Percentiles rank a stretch among this genome's conserved stretches.
Evolutionary conservation across 2,329 filamentous ascomycete species (phyloP).

Genomic region (Elsinoe batatas): DNA sequence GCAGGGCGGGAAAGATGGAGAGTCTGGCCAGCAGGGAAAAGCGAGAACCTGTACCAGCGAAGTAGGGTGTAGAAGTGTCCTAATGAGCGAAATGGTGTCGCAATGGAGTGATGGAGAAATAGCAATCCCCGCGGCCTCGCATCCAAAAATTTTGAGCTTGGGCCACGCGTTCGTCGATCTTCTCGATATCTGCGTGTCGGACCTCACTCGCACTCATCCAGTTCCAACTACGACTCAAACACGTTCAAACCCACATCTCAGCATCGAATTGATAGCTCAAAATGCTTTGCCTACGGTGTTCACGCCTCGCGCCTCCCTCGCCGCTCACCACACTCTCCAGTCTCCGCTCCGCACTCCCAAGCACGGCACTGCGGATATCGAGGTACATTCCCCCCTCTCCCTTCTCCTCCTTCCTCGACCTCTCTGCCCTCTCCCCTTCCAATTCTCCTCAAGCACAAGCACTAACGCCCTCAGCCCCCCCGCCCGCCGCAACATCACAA

Average conservation of each 20-base stretch:
- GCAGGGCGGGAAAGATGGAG: background rate
- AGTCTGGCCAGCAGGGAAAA: background rate
- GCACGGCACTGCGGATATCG: background rate
- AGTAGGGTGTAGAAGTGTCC: too few species aligned
- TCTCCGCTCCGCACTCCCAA: conserved; percentile 9
- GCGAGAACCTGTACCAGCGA: too few species aligned
- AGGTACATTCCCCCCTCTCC: background rate
- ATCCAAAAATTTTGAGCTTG: conserved; percentile 13
- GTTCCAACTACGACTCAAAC: background rate
- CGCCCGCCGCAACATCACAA: background rate
- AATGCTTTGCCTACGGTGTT: conserved; percentile 18
- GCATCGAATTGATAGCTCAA: background rate
- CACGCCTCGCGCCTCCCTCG: conserved; percentile 11
- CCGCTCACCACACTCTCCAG: background rate
- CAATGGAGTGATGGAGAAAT: background rate
- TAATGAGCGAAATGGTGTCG: background rate
- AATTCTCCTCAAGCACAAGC: conserved; percentile 4
- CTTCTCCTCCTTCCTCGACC: too few species aligned
- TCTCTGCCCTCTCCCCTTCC: background rate
- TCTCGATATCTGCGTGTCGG: background rate
- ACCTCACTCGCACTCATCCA: background rate
- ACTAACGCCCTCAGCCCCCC: background rate
- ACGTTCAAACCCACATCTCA: background rate
- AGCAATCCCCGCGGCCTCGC: background rate
- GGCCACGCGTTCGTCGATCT: conserved; percentile 10